Conservation (phyloP, 75 land plant genomes). For the Picea sitchensis region DNA sequence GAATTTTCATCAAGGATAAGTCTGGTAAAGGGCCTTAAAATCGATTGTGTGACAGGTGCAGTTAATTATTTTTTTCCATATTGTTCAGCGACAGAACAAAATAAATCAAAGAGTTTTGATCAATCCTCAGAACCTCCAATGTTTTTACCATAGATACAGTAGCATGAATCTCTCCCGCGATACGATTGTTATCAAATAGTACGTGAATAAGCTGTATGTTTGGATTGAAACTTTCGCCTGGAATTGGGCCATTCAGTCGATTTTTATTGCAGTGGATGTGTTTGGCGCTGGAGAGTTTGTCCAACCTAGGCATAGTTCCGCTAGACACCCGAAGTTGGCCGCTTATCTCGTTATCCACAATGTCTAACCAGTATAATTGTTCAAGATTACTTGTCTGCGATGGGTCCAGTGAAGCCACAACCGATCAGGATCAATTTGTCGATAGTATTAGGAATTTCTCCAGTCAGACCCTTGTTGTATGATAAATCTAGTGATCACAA, state of each 20-base stretch:
- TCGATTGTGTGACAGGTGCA: constrained; percentile 56
- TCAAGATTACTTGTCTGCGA: constrained; percentile 13
- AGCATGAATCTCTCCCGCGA: constrained; percentile 60
- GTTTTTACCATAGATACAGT: constrained; percentile 52
- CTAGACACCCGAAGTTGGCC: constrained; percentile 12
- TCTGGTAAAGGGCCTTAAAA: constrained; percentile 57
- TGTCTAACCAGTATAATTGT: constrained; percentile 14
- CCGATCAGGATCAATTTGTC: constrained; percentile 13
- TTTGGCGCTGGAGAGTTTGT: not conserved
- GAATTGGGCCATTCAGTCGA: constrained; percentile 57
- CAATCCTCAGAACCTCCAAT: constrained; percentile 80
- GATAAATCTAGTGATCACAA: constrained; percentile 1
- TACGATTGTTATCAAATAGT: constrained; percentile 63
- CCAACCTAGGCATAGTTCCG: constrained; percentile 5
- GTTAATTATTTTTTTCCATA: constrained; percentile 44
- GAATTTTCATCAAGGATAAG: constrained; percentile 36
- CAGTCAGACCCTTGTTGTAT: constrained; percentile 3
- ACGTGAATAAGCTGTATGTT: constrained; percentile 57
- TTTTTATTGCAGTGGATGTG: constrained; percentile 66
- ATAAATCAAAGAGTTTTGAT: constrained; percentile 43
- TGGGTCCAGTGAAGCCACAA: constrained; percentile 19
- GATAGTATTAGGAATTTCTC: constrained; percentile 1
- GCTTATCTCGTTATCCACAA: constrained; percentile 11
- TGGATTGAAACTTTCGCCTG: constrained; percentile 48
- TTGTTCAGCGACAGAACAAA: constrained; percentile 45